A percentile compares a stretch with the other conserved stretches of the same genome.
These are phyloP conservation scores for Cicer judaicum DNA, from an alignment of 306 rosid species.

Conservation along the genomic window DNA sequence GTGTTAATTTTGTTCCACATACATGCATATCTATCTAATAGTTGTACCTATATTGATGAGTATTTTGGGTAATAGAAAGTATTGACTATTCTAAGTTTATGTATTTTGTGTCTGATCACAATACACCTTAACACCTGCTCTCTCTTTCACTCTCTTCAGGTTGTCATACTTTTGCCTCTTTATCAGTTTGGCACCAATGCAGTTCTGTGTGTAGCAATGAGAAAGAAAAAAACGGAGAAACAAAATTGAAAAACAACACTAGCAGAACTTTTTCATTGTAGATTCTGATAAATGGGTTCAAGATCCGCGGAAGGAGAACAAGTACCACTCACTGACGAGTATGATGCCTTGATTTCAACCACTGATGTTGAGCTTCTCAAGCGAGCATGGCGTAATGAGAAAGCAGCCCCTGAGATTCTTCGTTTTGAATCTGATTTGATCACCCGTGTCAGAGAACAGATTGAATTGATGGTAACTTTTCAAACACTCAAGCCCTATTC, in stretches of 20 bases:
- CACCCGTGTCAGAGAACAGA: slow-evolving; percentile 65
- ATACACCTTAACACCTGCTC: neutral
- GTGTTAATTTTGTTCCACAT: neutral
- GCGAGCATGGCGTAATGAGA: slow-evolving; percentile 58
- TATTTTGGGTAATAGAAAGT: neutral
- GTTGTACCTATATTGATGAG: neutral
- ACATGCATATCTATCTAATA: neutral
- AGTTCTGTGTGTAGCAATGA: too few relatives aligned
- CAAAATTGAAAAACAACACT: slow-evolving; percentile 13
- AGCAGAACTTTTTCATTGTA: neutral
- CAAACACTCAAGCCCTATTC: slow-evolving; percentile 26
- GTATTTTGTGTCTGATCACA: neutral
- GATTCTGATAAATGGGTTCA: slow-evolving; percentile 46
- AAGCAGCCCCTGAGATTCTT: slow-evolving; percentile 64
- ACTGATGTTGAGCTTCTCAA: slow-evolving; percentile 56
- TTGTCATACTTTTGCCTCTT: neutral
- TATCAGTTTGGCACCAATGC: too few relatives aligned
- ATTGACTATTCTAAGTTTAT: neutral
- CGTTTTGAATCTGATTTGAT: slow-evolving; percentile 65
- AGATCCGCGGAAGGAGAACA: slow-evolving; percentile 51
- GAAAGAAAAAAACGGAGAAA: neutral
- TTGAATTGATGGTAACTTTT: slow-evolving; percentile 65
- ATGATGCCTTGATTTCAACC: slow-evolving; percentile 46
- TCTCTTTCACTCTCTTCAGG: neutral
- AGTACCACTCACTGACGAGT: slow-evolving; percentile 45